phyloP scores from a whole-genome alignment of 106 monocot species.

The Hemerocallis citrina region DNA sequence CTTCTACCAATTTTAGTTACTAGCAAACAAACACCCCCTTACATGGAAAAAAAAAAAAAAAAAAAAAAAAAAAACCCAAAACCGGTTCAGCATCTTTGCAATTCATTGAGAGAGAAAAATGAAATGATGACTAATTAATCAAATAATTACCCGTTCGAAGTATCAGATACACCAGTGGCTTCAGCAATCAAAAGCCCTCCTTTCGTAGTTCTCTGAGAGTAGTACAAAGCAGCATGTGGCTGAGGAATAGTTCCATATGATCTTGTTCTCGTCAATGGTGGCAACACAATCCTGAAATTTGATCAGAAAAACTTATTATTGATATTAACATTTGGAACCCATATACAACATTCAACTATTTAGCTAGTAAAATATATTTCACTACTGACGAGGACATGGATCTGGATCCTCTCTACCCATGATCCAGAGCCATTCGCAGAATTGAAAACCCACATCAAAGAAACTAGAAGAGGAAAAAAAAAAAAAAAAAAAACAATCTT shows the following conservation, averaged over 20 bases:
- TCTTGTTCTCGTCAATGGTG: conserved; percentile 25
- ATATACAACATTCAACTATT: too few relatives aligned
- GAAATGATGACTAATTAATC: neutral
- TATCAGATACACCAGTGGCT: conserved; percentile 18
- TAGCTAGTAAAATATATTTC: too few relatives aligned
- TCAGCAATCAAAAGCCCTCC: conserved; percentile 29
- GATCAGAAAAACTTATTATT: too few relatives aligned
- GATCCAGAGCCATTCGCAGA: too few relatives aligned
- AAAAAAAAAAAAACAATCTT: too few relatives aligned
- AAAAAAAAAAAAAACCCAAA: neutral
- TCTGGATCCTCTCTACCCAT: too few relatives aligned
- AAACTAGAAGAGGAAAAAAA: too few relatives aligned
- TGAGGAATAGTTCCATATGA: conserved; percentile 17
- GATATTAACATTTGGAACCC: too few relatives aligned
- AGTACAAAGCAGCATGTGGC: conserved; percentile 19
- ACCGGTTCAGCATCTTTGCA: too few relatives aligned
- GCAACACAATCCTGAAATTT: conserved; percentile 19
- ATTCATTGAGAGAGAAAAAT: neutral
- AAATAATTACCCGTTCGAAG: conserved; percentile 12
- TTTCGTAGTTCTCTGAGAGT: conserved; percentile 23
- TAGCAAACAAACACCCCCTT: neutral
- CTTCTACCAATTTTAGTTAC: neutral
- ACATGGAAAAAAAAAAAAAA: neutral
- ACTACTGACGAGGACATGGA: too few relatives aligned
- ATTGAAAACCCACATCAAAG: too few relatives aligned